Evolutionary conservation across 2,329 filamentous ascomycete species (phyloP).

Genomic region (Keithomyces neogunnii): DNA sequence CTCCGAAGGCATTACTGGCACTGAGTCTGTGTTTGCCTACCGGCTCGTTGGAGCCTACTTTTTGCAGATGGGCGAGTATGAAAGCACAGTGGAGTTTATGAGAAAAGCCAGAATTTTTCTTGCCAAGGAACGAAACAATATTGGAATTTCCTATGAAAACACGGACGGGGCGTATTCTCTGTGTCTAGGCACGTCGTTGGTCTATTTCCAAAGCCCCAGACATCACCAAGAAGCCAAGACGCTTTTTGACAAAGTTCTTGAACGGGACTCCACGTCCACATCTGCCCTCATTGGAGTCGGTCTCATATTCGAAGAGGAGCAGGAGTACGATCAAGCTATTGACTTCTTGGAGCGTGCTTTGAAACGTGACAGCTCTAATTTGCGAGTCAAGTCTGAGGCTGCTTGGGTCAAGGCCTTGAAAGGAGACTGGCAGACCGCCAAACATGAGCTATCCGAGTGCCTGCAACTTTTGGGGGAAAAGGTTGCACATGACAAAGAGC

Average conservation of each 20-base stretch:
- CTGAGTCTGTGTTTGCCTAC: slow-evolving; percentile 71
- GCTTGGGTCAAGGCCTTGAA: slow-evolving; percentile 87
- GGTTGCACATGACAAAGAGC: slow-evolving; percentile 48
- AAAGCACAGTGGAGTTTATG: slow-evolving; percentile 70
- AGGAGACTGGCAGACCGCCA: slow-evolving; percentile 62
- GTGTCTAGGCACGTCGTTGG: slow-evolving; percentile 76
- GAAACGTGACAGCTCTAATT: slow-evolving; percentile 61
- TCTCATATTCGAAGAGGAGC: slow-evolving; percentile 85
- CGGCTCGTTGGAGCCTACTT: slow-evolving; percentile 79
- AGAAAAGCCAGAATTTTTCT: slow-evolving; percentile 62
- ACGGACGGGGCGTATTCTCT: slow-evolving; percentile 67
- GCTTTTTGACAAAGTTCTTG: slow-evolving; percentile 77
- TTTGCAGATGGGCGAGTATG: slow-evolving; percentile 74
- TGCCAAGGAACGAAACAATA: slow-evolving; percentile 51
- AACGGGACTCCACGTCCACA: slow-evolving; percentile 67
- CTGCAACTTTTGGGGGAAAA: slow-evolving; percentile 56
- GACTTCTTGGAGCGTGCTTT: slow-evolving; percentile 73
- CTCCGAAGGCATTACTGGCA: slow-evolving; percentile 59
- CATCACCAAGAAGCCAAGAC: slow-evolving; percentile 80
- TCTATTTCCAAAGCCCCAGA: slow-evolving; percentile 82
- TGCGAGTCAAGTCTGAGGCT: slow-evolving; percentile 74
- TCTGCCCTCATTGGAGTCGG: slow-evolving; percentile 82
- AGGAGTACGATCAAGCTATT: slow-evolving; percentile 76
- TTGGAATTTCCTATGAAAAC: slow-evolving; percentile 60
- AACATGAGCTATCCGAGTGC: slow-evolving; percentile 62